Evolutionary conservation across 768 basidiomycete genomes (phyloP).

Genomic region (Kwoniella dendrophila): DNA sequence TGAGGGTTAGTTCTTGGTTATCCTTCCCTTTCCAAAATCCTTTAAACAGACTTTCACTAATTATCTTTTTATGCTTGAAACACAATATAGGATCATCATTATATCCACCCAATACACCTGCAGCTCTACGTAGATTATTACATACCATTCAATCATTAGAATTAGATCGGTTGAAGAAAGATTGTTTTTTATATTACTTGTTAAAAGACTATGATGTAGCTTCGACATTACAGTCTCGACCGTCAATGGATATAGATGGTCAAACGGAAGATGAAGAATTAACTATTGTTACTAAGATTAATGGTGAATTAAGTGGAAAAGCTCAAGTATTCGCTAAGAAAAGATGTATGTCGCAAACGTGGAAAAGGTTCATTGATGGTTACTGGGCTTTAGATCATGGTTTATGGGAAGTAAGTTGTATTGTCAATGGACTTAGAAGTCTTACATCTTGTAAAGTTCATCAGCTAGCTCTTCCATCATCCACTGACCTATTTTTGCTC

Average conservation of each 20-base stretch:
- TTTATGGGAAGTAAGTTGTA: conserved; percentile 39
- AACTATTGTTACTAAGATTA: not conserved
- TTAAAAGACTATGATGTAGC: conserved; percentile 33
- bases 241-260: conserved; percentile 22
- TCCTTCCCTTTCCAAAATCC: not conserved
- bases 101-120: conserved; percentile 45
- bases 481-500: not conserved
- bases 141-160: conserved; percentile 32
- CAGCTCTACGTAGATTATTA: conserved; percentile 35
- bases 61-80: not conserved
- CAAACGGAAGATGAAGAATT: conserved; percentile 15
- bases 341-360: conserved; percentile 41
- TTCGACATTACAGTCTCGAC: not conserved
- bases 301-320: not conserved
- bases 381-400: conserved; percentile 49
- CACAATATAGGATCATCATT: conserved; percentile 31
- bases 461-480: not conserved
- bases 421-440: not conserved
- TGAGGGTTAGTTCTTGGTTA: conserved; percentile 31
- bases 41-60: not conserved
- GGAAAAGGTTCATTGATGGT: conserved; percentile 48
- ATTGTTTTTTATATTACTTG: conserved; percentile 50
- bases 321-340: conserved; percentile 37
- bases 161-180: conserved; percentile 43
- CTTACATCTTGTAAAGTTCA: not conserved